A percentile compares a stretch with the other conserved stretches of the same genome.
Evolutionary conservation across 176 grass and related monocot species (phyloP).

Genomic region (Aegilops bicornis): DNA sequence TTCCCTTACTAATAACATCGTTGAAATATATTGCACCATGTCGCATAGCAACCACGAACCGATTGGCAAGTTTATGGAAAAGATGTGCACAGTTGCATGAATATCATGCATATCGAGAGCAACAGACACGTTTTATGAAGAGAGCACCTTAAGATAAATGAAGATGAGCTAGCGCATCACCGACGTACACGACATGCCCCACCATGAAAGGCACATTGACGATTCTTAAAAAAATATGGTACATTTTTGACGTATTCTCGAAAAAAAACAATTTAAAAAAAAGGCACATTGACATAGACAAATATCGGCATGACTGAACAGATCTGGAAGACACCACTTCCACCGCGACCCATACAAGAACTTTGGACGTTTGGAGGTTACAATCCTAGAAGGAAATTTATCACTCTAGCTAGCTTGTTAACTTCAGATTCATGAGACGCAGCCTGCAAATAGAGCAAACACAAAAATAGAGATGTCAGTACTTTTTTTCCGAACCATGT

Average conservation of each 20-base stretch:
- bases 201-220: slow-evolving; percentile 10
- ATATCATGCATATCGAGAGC: slow-evolving; percentile 15
- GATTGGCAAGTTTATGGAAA: background rate
- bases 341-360: background rate
- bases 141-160: background rate
- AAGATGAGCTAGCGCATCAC: background rate
- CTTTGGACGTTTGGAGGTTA: background rate
- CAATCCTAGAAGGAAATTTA: background rate
- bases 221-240: no score
- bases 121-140: background rate
- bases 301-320: background rate
- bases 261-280: no score
- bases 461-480: background rate
- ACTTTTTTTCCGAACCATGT: no score
- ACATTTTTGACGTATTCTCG: no score
- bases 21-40: background rate
- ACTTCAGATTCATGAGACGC: background rate
- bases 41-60: background rate
- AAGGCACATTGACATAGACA: background rate
- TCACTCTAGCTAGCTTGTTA: background rate
- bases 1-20: no score
- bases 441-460: background rate
- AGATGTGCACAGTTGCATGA: background rate
- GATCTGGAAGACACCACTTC: background rate
- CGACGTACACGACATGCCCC: background rate